Base-by-base conservation (phyloP, 192 early-diverging fungal genomes). In the Powellomyces hirtus region DNA sequence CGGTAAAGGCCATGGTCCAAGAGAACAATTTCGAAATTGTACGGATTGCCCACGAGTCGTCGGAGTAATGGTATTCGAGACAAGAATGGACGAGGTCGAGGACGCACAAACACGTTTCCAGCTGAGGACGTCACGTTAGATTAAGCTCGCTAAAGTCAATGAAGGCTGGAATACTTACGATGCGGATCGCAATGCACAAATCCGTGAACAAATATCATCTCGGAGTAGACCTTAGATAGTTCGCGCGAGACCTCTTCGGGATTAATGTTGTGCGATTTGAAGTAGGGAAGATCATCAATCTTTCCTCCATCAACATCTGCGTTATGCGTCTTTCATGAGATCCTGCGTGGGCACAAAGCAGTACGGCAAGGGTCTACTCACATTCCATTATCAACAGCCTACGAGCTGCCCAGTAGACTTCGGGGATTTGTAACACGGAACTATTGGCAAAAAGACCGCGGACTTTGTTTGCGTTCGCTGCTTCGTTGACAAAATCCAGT, bases 321-420 rank as follows among this genome's bases (percentile, higher is more conserved):
- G 40, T n/a, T n/a, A n/a, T n/a, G n/a, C n/a, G n/a, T n/a, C n/a
- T n/a, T n/a, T n/a, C n/a, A n/a, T n/a, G n/a, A n/a, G n/a, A n/a
- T n/a, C n/a, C n/a, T n/a, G n/a, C n/a, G n/a, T n/a, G n/a, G n/a
- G n/a, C n/a, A n/a, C n/a, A n/a, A n/a, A n/a, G n/a, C n/a, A n/a
- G n/a, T n/a, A n/a, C n/a, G n/a, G n/a, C n/a, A n/a, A n/a, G n/a
- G n/a, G n/a, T n/a, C n/a, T n/a, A 64, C 69, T 62, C 59, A 85
- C 89, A 94, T 69, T 95, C 95, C 94, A 97, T 97, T 26, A 90
- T 81, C 67, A 97, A 74, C 11, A 97, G 82, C 34, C 94, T 83
- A 33, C 86, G 80, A 11, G 82, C 74, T 2, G 93, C 86, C 86
- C 88, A 92, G 49, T 88, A 69, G 40, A 95, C 88, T 27, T 84